Evolutionary conservation across 2,329 filamentous ascomycete species (phyloP).

Genomic region (Lachnum nothofagi): DNA sequence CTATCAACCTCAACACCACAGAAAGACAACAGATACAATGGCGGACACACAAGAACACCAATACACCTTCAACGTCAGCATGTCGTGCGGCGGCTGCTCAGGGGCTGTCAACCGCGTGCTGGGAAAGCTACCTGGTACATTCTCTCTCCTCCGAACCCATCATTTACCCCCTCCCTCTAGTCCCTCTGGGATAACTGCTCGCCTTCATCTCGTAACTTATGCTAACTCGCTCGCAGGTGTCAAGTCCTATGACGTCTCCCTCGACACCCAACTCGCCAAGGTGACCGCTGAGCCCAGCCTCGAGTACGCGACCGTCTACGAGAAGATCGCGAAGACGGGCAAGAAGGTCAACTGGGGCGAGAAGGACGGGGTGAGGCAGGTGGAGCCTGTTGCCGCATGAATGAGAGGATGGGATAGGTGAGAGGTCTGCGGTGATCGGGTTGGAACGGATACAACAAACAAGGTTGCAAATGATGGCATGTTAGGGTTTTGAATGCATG

Average conservation of each 20-base stretch:
- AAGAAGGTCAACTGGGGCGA: constrained; percentile 79
- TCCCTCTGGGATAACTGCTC: not conserved
- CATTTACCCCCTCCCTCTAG: constrained; percentile 1
- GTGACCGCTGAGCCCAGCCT: constrained; percentile 59
- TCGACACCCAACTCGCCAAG: constrained; percentile 78
- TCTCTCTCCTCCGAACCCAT: constrained; percentile 2
- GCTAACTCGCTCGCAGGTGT: constrained; percentile 53
- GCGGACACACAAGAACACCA: constrained; percentile 61
- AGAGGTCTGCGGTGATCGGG: too few relatives aligned
- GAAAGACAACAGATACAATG: constrained; percentile 32
- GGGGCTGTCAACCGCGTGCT: constrained; percentile 88
- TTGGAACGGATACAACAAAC: too few relatives aligned
- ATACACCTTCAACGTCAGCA: constrained; percentile 92
- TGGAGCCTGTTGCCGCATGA: too few relatives aligned
- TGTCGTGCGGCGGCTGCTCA: constrained; percentile 95
- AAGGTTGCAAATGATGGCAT: too few relatives aligned
- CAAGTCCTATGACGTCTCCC: constrained; percentile 79
- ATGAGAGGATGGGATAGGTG: too few relatives aligned
- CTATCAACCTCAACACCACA: not conserved
- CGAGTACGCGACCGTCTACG: constrained; percentile 57
- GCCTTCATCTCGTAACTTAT: not conserved
- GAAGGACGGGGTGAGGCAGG: constrained; percentile 55
- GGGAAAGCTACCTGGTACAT: constrained; percentile 78
- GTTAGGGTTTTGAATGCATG: too few relatives aligned
- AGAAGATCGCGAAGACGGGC: constrained; percentile 84